Base-by-base conservation (phyloP, 805 yeast genomes). In the Teunomyces funiuensis region DNA sequence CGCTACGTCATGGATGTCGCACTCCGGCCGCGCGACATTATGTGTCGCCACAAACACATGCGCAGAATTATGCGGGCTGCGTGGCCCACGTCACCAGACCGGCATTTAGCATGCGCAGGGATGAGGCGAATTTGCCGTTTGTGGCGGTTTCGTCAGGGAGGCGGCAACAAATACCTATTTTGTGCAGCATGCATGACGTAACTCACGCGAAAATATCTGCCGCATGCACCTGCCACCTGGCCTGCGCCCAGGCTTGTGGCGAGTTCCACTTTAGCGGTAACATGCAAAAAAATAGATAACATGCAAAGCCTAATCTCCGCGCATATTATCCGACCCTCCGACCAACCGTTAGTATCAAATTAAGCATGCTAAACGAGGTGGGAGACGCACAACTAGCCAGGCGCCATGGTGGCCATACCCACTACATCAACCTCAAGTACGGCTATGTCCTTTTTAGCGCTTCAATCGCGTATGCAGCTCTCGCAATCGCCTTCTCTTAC, bases 391-490 rank as follows among this genome's bases (percentile, higher is more conserved):
- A 18, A n/a, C 13, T 31, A 15, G 23, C 19, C n/a, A 37, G 51
- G 18, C 51, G 87, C 28, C 88, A 82, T 51, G 79, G 73, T 5
- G 62, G 57, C 14, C 55, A 58, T 18, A 72, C 71, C 28, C 89
- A 84, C 53, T 69, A 50, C 41, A 75, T 74, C 30, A 84, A 84
- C 53, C 52, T 81, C 34, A 73, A 74, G 37, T 84, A 77, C 53
- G 93, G 91, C 0, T 77, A 79, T 50, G 51, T 73, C 9, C 57
- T 80, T 0, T 56, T 83, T 5, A 51, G 63, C 1, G 41, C 77
- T 3, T 64, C 81, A 1, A 36, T 71, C 0, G 33, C 66, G 0
- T 77, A 79, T 45, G 43, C 77, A 0, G 18, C 58, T 0, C 52
- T 60, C 17, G 52, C 78, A 9, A 57, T 57, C n/a, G 34, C 60